These are phyloP conservation scores for Termitomyces sp. DNA, from an alignment of 768 basidiomycete genomes.

Conservation along the genomic window DNA sequence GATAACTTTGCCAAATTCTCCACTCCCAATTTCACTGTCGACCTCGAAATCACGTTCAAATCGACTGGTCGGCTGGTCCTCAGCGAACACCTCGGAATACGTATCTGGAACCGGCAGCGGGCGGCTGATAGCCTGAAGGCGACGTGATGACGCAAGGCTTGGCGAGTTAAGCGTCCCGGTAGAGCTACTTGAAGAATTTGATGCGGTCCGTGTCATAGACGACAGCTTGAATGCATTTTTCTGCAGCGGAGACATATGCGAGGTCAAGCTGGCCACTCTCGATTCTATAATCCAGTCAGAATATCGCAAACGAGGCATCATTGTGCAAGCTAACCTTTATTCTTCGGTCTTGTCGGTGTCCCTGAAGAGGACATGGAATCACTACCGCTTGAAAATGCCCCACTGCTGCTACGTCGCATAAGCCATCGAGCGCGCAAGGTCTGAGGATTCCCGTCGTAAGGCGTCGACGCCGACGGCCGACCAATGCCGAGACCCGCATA, in stretches of 20 bases:
- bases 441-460: slow-evolving; percentile 26
- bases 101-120: slow-evolving; percentile 17
- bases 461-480: slow-evolving; percentile 38
- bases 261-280: slow-evolving; percentile 49
- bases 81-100: slow-evolving; percentile 37
- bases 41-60: slow-evolving; percentile 83
- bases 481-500: slow-evolving; percentile 70
- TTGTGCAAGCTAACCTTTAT: slow-evolving; percentile 36
- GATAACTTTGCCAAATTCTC: slow-evolving; percentile 92
- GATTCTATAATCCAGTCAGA: slow-evolving; percentile 11
- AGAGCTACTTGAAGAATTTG: slow-evolving; percentile 57
- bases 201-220: slow-evolving; percentile 45
- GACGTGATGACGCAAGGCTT: slow-evolving; percentile 26
- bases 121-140: slow-evolving; percentile 20
- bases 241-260: slow-evolving; percentile 43
- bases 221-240: slow-evolving; percentile 35
- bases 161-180: slow-evolving; percentile 44
- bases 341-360: slow-evolving; percentile 62
- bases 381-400: slow-evolving; percentile 76
- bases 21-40: slow-evolving; percentile 80
- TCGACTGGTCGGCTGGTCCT: slow-evolving; percentile 51
- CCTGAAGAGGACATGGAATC: slow-evolving; percentile 53
- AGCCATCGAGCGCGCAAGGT: slow-evolving; percentile 55
- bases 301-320: slow-evolving; percentile 3
- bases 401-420: slow-evolving; percentile 77